A percentile compares a stretch with the other conserved stretches of the same genome.
These are phyloP conservation scores for Suillus spraguei DNA, from an alignment of 768 basidiomycete species.

Conservation along the genomic window DNA sequence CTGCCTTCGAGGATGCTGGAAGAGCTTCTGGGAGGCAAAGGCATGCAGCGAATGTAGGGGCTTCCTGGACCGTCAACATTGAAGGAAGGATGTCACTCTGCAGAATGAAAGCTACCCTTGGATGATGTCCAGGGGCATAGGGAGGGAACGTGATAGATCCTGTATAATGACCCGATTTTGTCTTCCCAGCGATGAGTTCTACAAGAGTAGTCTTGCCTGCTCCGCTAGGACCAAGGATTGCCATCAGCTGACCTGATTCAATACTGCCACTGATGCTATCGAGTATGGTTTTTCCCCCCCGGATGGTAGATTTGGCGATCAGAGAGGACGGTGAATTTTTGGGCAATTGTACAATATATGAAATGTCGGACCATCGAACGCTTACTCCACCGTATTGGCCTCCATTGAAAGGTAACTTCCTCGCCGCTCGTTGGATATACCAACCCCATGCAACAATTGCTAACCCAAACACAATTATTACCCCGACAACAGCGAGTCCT, in stretches of 20 bases:
- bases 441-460: constrained; percentile 64
- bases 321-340: not conserved
- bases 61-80: constrained; percentile 78
- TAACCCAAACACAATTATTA: constrained; percentile 58
- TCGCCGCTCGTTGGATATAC: constrained; percentile 62
- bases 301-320: not conserved
- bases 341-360: constrained; percentile 56
- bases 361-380: constrained; percentile 69
- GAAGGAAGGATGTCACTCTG: constrained; percentile 85
- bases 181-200: constrained; percentile 85
- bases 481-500: constrained; percentile 84
- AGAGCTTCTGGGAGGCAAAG: constrained; percentile 81
- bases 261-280: constrained; percentile 71
- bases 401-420: constrained; percentile 42
- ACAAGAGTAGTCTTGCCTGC: constrained; percentile 93
- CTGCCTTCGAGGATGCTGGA: constrained; percentile 58
- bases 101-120: constrained; percentile 85
- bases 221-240: constrained; percentile 92
- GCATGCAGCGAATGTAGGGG: constrained; percentile 82
- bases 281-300: constrained; percentile 59
- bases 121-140: constrained; percentile 34
- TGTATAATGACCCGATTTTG: constrained; percentile 68
- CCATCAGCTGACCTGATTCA: constrained; percentile 83
- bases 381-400: constrained; percentile 53
- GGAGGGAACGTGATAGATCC: constrained; percentile 66